phyloP scores from a whole-genome alignment of 768 basidiomycete species.

The Pulveroboletus sp. region DNA sequence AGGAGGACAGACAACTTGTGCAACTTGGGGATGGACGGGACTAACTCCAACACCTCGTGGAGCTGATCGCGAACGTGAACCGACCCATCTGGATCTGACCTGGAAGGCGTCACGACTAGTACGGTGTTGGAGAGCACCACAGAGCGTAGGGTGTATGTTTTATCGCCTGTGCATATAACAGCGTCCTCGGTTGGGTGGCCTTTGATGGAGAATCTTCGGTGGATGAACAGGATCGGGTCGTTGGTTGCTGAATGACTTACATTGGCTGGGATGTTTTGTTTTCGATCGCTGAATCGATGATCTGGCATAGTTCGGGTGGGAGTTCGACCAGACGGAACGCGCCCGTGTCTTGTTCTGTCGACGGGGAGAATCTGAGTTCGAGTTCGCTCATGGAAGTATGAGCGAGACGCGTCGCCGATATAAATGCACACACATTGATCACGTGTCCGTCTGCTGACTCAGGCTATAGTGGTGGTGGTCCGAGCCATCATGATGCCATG shows the following conservation, averaged over 20 bases:
- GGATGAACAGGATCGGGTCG: neutral
- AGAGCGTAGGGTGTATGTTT: constrained; percentile 81
- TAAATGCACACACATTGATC: too few relatives aligned
- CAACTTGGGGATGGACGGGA: constrained; percentile 72
- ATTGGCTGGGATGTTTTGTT: constrained; percentile 31
- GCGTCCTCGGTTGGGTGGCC: constrained; percentile 83
- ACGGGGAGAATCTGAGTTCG: constrained; percentile 52
- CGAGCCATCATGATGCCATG: too few relatives aligned
- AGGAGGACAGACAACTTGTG: constrained; percentile 63
- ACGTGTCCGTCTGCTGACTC: too few relatives aligned
- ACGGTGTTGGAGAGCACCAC: constrained; percentile 89
- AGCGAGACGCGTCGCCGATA: neutral
- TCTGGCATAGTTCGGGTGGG: constrained; percentile 60
- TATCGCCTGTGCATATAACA: constrained; percentile 78
- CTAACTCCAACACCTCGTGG: constrained; percentile 81
- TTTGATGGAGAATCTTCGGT: constrained; percentile 68
- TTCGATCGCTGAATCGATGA: constrained; percentile 54
- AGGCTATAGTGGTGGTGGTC: too few relatives aligned
- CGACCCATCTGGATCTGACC: constrained; percentile 34
- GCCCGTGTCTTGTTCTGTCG: constrained; percentile 45
- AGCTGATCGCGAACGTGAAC: constrained; percentile 78
- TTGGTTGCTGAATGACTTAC: constrained; percentile 5
- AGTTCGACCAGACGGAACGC: constrained; percentile 74
- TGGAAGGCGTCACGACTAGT: constrained; percentile 61
- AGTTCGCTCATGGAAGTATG: constrained; percentile 23